Percentiles rank a stretch among this genome's conserved stretches.
phyloP scores from a whole-genome alignment of 208 protist species.

The Endotrypanum monterogeii region DNA sequence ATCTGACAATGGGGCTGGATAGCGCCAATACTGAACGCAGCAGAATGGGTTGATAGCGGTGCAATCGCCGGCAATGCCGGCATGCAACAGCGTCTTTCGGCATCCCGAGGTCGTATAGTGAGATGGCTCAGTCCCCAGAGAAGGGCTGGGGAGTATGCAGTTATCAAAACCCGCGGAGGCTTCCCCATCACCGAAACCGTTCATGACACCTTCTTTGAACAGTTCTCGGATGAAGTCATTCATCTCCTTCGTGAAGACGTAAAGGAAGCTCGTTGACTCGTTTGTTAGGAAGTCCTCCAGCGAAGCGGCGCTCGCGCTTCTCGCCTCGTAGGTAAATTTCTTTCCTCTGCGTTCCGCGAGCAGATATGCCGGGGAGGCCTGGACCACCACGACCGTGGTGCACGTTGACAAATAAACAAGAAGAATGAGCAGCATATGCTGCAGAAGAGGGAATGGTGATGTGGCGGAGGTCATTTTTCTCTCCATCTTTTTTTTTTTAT shows the following conservation, averaged over 20 bases:
- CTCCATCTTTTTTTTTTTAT: background rate
- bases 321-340: constrained; percentile 19
- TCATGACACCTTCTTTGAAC: background rate
- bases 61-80: constrained; percentile 29
- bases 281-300: background rate
- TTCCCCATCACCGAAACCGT: background rate
- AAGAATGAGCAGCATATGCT: background rate
- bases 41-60: constrained; percentile 25
- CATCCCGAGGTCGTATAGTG: constrained; percentile 4
- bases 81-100: constrained; percentile 25
- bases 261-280: constrained; percentile 17
- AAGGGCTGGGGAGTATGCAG: background rate
- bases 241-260: constrained; percentile 34
- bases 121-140: background rate
- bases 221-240: constrained; percentile 21
- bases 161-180: background rate
- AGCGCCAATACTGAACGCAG: constrained; percentile 39
- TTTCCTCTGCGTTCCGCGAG: constrained; percentile 12
- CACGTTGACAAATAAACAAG: background rate
- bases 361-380: constrained; percentile 24
- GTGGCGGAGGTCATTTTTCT: background rate
- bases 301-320: background rate
- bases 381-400: background rate
- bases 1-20: constrained; percentile 16
- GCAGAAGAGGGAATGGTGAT: background rate